Percentiles rank a stretch among this genome's conserved stretches.
Evolutionary conservation across 2,329 filamentous ascomycete genomes (phyloP).

Genomic region (Aspergillus sp.): DNA sequence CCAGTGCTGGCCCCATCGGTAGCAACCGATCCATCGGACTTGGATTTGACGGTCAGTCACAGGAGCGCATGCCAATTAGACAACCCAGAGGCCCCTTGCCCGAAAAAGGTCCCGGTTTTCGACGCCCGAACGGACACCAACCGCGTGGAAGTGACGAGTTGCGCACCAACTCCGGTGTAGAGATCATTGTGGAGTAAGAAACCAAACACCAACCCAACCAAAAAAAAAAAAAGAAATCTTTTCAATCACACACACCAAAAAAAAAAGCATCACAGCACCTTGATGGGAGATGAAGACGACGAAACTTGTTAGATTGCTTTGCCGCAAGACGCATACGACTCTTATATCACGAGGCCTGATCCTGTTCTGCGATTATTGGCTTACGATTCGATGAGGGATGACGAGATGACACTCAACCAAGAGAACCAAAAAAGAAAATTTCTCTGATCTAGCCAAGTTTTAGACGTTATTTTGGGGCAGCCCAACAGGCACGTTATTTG

Average conservation of each 20-base stretch:
- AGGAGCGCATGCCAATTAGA: constrained; percentile 57
- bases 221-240: not conserved
- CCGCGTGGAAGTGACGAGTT: constrained; percentile 64
- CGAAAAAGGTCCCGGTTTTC: constrained; percentile 59
- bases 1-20: constrained; percentile 58
- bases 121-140: constrained; percentile 62
- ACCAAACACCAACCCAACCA: constrained; percentile 3
- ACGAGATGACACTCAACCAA: constrained; percentile 45
- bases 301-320: constrained; percentile 40
- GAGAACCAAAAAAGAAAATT: constrained; percentile 40
- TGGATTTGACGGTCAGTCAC: constrained; percentile 56
- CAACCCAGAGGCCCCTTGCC: constrained; percentile 62
- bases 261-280: constrained; percentile 11
- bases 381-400: constrained; percentile 51
- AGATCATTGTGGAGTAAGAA: constrained; percentile 63
- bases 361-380: constrained; percentile 40
- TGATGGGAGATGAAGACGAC: constrained; percentile 34
- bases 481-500: constrained; percentile 36
- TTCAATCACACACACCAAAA: constrained; percentile 4
- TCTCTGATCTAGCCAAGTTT: constrained; percentile 42
- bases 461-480: constrained; percentile 44
- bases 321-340: constrained; percentile 42
- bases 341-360: constrained; percentile 41
- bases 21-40: constrained; percentile 64
- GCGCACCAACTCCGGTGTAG: constrained; percentile 59